A percentile compares a stretch with the other conserved stretches of the same genome.
Conservation (phyloP, 352 stramenopile species). For the Pythium oligandrum region DNA sequence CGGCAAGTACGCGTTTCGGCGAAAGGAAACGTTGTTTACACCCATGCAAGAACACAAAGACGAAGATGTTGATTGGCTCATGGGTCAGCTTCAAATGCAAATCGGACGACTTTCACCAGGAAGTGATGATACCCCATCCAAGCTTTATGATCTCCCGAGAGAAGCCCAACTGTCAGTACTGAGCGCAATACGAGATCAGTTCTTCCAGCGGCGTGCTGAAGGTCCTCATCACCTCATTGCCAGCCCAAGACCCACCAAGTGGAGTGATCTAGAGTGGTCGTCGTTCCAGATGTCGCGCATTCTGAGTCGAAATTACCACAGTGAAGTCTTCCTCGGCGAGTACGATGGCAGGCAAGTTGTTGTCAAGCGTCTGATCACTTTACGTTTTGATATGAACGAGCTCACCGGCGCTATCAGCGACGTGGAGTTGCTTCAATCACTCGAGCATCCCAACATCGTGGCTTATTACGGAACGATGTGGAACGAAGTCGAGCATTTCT, state of each 20-base stretch:
- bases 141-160: slow-evolving; percentile 54
- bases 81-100: slow-evolving; percentile 34
- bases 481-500: slow-evolving; percentile 55
- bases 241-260: too few relatives aligned
- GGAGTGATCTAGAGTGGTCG: slow-evolving; percentile 33
- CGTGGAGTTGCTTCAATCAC: slow-evolving; percentile 48
- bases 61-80: slow-evolving; percentile 61
- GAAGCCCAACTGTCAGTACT: slow-evolving; percentile 57
- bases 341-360: slow-evolving; percentile 55
- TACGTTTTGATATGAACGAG: slow-evolving; percentile 49
- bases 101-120: too few relatives aligned
- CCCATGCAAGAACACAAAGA: slow-evolving; percentile 43
- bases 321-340: slow-evolving; percentile 58
- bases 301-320: slow-evolving; percentile 54
- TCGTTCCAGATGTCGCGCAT: slow-evolving; percentile 61
- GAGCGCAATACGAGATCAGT: slow-evolving; percentile 55
- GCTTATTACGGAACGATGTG: slow-evolving; percentile 68
- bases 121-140: neutral
- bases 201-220: slow-evolving; percentile 27
- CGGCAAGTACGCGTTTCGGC: slow-evolving; percentile 37
- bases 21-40: neutral
- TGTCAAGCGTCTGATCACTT: slow-evolving; percentile 64
- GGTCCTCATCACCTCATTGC: neutral
- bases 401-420: slow-evolving; percentile 69
- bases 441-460: slow-evolving; percentile 70